A percentile compares a stretch with the other conserved stretches of the same genome.
Conservation (phyloP, 1,284 basidiomycete genomes). For the Fomitiporia mediterranea region DNA sequence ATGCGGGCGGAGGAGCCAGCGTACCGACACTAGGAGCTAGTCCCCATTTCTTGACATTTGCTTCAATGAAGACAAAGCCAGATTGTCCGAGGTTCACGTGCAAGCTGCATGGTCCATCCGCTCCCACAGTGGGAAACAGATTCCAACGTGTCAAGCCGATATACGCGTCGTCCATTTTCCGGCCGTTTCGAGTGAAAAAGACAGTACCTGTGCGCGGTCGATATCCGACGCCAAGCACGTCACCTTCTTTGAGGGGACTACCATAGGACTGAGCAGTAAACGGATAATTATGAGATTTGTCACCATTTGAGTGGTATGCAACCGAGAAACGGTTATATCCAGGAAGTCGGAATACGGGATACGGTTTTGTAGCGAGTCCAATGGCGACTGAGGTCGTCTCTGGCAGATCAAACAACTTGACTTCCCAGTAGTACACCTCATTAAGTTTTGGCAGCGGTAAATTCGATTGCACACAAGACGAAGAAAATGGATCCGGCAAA, state of each 20-base stretch:
- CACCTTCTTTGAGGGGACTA: slow-evolving; percentile 84
- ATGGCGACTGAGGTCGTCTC: slow-evolving; percentile 79
- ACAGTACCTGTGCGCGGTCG: slow-evolving; percentile 92
- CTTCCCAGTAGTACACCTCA: slow-evolving; percentile 98
- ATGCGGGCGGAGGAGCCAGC: slow-evolving; percentile 91
- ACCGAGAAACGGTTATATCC: slow-evolving; percentile 90
- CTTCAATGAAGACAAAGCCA: slow-evolving; percentile 96
- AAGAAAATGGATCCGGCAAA: slow-evolving; percentile 88
- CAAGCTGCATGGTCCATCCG: slow-evolving; percentile 89
- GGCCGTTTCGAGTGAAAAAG: slow-evolving; percentile 94
- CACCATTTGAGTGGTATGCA: slow-evolving; percentile 95
- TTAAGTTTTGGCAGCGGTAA: slow-evolving; percentile 92
- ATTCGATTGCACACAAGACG: slow-evolving; percentile 92
- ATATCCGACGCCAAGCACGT: slow-evolving; percentile 91
- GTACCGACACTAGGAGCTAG: slow-evolving; percentile 93
- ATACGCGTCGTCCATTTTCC: slow-evolving; percentile 93
- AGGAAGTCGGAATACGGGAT: slow-evolving; percentile 87
- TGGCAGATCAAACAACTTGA: slow-evolving; percentile 95
- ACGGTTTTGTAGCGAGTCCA: slow-evolving; percentile 92
- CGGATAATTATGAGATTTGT: slow-evolving; percentile 97
- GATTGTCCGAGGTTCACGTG: slow-evolving; percentile 95
- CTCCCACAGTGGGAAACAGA: slow-evolving; percentile 91
- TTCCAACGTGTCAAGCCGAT: slow-evolving; percentile 85
- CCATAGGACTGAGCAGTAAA: slow-evolving; percentile 89
- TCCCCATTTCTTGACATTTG: slow-evolving; percentile 98